Conservation (phyloP, 2,329 filamentous ascomycete genomes). For the Trichoderma hamatum region DNA sequence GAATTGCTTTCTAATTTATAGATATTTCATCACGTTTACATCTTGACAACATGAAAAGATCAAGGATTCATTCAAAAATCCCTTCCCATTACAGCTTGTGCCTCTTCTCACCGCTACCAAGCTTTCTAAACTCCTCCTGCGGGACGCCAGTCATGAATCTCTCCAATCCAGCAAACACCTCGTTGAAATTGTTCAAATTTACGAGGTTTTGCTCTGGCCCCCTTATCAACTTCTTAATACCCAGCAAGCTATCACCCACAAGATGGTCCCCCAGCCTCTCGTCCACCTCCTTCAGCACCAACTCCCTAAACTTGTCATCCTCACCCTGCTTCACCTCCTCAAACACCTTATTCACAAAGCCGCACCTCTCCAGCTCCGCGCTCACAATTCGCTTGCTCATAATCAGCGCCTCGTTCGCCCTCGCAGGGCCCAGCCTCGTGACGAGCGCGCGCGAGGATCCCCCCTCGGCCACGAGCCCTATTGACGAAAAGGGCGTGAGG, state of each 20-base stretch:
- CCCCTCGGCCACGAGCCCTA: conserved; percentile 89
- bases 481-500: conserved; percentile 85
- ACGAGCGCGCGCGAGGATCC: conserved; percentile 79
- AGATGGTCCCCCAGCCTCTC: conserved; percentile 80
- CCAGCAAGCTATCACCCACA: conserved; percentile 74
- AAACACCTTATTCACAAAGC: conserved; percentile 87
- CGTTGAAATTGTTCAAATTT: conserved; percentile 76
- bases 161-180: conserved; percentile 84
- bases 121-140: conserved; percentile 83
- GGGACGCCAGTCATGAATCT: conserved; percentile 79
- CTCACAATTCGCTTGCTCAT: conserved; percentile 79
- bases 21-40: not conserved
- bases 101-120: conserved; percentile 86
- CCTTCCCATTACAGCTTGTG: conserved; percentile 75
- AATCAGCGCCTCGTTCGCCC: conserved; percentile 90
- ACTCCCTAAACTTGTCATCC: conserved; percentile 67
- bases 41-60: not conserved
- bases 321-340: conserved; percentile 59
- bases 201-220: conserved; percentile 71
- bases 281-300: conserved; percentile 79
- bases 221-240: conserved; percentile 83
- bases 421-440: conserved; percentile 73
- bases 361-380: conserved; percentile 72
- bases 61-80: not conserved
- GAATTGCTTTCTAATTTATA: not conserved